Conservation (phyloP, 2,329 filamentous ascomycete genomes). For the Venturia carpophila region DNA sequence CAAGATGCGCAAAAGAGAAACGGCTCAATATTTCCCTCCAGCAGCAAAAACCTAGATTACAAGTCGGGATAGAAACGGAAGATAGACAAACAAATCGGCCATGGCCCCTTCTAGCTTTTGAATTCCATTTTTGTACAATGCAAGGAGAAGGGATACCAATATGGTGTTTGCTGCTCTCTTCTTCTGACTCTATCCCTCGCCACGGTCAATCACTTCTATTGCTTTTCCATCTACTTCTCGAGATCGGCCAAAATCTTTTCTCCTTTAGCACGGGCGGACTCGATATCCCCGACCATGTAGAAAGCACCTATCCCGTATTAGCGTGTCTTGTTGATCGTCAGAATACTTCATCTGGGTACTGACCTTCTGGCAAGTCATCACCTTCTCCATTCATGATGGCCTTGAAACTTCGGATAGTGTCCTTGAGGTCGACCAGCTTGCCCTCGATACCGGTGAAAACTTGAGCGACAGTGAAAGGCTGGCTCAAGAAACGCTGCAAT, state of each 20-base stretch:
- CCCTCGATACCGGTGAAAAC: conserved; percentile 94
- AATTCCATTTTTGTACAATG: conserved; percentile 5
- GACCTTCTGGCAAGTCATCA: conserved; percentile 90
- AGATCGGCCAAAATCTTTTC: conserved; percentile 99
- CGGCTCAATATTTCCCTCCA: neutral
- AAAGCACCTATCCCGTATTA: conserved; percentile 48
- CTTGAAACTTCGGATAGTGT: conserved; percentile 97
- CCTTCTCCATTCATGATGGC: conserved; percentile 89
- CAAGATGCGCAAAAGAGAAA: neutral
- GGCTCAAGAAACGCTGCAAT: conserved; percentile 98
- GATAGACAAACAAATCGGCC: conserved; percentile 6
- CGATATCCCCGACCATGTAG: conserved; percentile 98
- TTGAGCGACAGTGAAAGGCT: conserved; percentile 89
- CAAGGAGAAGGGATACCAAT: neutral
- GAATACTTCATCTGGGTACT: conserved; percentile 26
- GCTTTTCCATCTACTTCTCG: conserved; percentile 29
- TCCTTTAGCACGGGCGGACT: conserved; percentile 88
- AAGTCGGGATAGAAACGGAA: conserved; percentile 4
- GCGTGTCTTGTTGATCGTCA: conserved; percentile 26
- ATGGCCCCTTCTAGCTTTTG: conserved; percentile 11
- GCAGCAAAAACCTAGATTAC: conserved; percentile 12
- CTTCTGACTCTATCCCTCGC: neutral
- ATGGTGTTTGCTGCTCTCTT: conserved; percentile 4
- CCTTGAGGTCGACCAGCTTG: conserved; percentile 94
- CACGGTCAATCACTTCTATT: conserved; percentile 3